Conservation (phyloP, 2,329 filamentous ascomycete species). For the Torrubiella hemipterigena region DNA sequence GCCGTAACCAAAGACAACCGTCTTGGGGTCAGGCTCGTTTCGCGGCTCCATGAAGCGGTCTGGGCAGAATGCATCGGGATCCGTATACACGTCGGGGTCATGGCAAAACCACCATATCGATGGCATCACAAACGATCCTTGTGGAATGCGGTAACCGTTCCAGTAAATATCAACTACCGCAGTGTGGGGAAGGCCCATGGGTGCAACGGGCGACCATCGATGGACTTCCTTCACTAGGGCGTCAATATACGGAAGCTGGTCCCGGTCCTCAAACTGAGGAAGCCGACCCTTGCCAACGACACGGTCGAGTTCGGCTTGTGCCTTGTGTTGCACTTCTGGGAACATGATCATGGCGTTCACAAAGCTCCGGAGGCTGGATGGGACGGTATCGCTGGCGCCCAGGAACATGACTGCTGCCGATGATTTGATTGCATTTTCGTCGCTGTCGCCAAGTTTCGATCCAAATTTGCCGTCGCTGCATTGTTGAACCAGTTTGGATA, state of each 20-base stretch:
- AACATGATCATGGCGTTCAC: constrained; percentile 12
- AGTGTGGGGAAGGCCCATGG: constrained; percentile 24
- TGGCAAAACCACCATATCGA: constrained; percentile 34
- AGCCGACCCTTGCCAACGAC: constrained; percentile 16
- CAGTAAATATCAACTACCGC: constrained; percentile 17
- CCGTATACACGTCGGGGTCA: constrained; percentile 53
- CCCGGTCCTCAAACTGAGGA: constrained; percentile 12
- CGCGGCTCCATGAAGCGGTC: constrained; percentile 16
- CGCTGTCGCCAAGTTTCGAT: not conserved
- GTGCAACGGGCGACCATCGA: constrained; percentile 18
- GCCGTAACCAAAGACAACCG: constrained; percentile 21
- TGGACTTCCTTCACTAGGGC: constrained; percentile 17
- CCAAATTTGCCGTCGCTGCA: not conserved
- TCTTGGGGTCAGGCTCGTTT: constrained; percentile 15
- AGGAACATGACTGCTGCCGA: constrained; percentile 9
- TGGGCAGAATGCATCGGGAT: constrained; percentile 20
- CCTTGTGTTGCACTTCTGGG: constrained; percentile 12
- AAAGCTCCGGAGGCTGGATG: constrained; percentile 7
- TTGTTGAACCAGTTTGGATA: constrained; percentile 9
- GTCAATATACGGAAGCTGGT: constrained; percentile 15
- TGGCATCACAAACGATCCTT: constrained; percentile 13
- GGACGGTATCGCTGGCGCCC: constrained; percentile 5
- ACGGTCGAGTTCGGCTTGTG: constrained; percentile 14
- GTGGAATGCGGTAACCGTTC: constrained; percentile 14
- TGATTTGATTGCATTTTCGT: constrained; percentile 8